These are phyloP conservation scores for Antitrichia curtipendula DNA, from an alignment of 225 moss, liverwort and hornwort species.

Conservation along the genomic window DNA sequence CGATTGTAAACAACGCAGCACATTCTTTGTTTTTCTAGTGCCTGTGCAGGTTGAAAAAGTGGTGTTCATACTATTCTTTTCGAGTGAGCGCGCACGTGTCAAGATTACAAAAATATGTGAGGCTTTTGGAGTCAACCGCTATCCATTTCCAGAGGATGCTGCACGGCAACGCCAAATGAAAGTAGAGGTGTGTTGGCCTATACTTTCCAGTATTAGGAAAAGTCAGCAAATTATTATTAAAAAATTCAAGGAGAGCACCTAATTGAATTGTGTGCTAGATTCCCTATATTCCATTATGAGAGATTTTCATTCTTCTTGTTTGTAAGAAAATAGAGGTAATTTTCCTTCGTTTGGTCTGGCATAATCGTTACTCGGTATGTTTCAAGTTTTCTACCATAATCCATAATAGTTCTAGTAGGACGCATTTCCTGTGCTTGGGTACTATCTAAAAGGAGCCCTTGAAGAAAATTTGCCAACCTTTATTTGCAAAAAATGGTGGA, in stretches of 20 bases:
- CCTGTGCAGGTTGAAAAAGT: constrained; percentile 63
- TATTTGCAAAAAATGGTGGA: neutral
- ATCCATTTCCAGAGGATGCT: constrained; percentile 77
- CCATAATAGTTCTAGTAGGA: neutral
- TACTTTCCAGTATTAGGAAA: neutral
- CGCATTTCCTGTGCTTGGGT: neutral
- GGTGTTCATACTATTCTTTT: constrained; percentile 79
- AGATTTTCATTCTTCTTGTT: neutral
- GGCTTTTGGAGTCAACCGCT: constrained; percentile 85
- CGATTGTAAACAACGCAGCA: neutral
- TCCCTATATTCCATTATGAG: neutral
- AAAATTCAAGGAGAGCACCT: neutral
- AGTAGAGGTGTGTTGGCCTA: constrained; percentile 29
- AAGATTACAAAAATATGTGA: constrained; percentile 88
- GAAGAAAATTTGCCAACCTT: neutral
- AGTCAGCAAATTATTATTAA: neutral
- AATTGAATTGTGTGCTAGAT: neutral
- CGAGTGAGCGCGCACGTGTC: constrained; percentile 65
- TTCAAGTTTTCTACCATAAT: neutral
- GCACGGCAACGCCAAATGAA: constrained; percentile 62
- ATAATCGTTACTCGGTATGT: neutral
- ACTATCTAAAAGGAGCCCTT: neutral
- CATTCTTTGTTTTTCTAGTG: neutral
- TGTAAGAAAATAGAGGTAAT: neutral
- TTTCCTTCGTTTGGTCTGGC: neutral